Conservation (phyloP, 2,329 filamentous ascomycete genomes). For the Thermoascus crustaceus region DNA sequence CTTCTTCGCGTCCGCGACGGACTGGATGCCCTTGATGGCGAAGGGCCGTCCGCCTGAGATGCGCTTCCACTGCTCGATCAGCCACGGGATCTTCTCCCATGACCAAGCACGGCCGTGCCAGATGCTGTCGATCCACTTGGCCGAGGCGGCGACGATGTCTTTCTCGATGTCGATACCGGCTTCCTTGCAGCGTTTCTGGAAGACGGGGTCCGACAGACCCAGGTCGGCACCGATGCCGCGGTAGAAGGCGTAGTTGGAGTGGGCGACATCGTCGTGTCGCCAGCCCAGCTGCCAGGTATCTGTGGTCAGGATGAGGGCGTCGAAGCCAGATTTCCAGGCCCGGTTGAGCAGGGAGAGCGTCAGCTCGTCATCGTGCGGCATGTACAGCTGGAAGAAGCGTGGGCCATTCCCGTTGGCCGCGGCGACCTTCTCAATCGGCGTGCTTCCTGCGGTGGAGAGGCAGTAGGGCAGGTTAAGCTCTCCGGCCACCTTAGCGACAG, state of each 20-base stretch:
- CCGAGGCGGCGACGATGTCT: slow-evolving; percentile 47
- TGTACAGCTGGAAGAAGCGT: slow-evolving; percentile 57
- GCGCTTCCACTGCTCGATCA: slow-evolving; percentile 50
- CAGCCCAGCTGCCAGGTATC: slow-evolving; percentile 59
- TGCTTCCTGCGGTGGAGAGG: slow-evolving; percentile 50
- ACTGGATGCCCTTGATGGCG: slow-evolving; percentile 64
- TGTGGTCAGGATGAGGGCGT: slow-evolving; percentile 51
- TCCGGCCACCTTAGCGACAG: slow-evolving; percentile 52
- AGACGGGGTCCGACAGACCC: slow-evolving; percentile 52
- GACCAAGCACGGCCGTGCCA: slow-evolving; percentile 56
- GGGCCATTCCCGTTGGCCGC: slow-evolving; percentile 45
- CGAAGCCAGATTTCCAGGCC: slow-evolving; percentile 48
- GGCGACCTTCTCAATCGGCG: slow-evolving; percentile 51
- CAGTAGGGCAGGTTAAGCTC: slow-evolving; percentile 53
- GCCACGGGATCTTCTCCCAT: slow-evolving; percentile 62
- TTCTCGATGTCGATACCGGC: slow-evolving; percentile 46
- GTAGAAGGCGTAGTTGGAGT: slow-evolving; percentile 56
- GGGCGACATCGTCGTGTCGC: slow-evolving; percentile 51
- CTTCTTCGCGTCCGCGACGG: slow-evolving; percentile 52
- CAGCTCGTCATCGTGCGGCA: slow-evolving; percentile 55
- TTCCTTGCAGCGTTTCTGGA: slow-evolving; percentile 45
- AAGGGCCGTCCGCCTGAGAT: slow-evolving; percentile 50
- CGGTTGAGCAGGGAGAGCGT: slow-evolving; percentile 49
- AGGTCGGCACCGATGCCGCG: slow-evolving; percentile 50
- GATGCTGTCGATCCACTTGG: slow-evolving; percentile 57